These are phyloP conservation scores for Malus fusca DNA, from an alignment of 306 rosid genomes.

Conservation along the genomic window DNA sequence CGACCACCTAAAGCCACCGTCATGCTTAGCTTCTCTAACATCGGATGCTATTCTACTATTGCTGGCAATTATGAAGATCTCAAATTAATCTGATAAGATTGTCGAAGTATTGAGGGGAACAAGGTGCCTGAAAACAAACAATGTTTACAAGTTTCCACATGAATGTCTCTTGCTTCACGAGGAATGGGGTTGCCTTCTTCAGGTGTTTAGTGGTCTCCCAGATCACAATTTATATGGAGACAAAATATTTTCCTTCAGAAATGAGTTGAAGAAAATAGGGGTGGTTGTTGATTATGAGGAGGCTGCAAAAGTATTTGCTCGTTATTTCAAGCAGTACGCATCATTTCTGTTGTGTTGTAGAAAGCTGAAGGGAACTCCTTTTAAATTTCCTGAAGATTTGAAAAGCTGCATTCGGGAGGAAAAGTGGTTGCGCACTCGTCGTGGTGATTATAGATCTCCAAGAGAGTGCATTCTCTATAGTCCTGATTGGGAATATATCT, in stretches of 20 bases:
- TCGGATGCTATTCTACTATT: constrained; percentile 39
- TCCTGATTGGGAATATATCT: constrained; percentile 50
- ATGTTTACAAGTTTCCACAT: constrained; percentile 37
- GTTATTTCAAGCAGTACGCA: constrained; percentile 19
- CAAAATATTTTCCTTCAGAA: constrained; percentile 11
- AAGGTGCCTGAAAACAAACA: constrained; percentile 42
- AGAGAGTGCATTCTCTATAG: constrained; percentile 50
- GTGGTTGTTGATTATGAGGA: constrained; percentile 49
- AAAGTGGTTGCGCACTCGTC: constrained; percentile 53
- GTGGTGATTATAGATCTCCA: constrained; percentile 37
- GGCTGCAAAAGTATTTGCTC: constrained; percentile 27
- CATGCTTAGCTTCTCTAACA: constrained; percentile 18
- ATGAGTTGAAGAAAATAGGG: constrained; percentile 33
- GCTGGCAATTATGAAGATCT: constrained; percentile 22
- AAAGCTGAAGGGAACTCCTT: constrained; percentile 13
- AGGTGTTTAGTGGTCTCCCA: constrained; percentile 41
- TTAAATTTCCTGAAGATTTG: constrained; percentile 27
- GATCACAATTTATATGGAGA: constrained; percentile 39
- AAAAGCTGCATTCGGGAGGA: background rate
- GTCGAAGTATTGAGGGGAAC: constrained; percentile 11
- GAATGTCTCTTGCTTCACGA: constrained; percentile 45
- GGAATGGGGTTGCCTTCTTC: constrained; percentile 54
- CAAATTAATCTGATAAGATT: constrained; percentile 4
- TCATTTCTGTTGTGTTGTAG: constrained; percentile 49
- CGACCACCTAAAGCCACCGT: constrained; percentile 35